Evolutionary conservation across 805 yeast genomes (phyloP).

Genomic region (Wickerhamiella australiensis): DNA sequence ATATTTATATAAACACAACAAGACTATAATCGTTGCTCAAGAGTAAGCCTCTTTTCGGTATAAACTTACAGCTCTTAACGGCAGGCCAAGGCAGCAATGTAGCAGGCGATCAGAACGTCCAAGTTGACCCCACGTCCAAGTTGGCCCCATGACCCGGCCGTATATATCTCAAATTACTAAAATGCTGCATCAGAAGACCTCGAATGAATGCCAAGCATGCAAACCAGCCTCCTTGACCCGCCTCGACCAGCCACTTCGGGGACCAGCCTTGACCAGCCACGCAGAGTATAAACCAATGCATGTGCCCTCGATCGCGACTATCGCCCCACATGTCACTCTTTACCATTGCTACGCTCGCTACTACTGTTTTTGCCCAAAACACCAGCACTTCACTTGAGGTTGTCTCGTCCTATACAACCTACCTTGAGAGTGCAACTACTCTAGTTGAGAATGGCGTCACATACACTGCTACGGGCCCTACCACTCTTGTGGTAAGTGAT

Average conservation of each 20-base stretch:
- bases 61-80: no score
- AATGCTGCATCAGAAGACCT: no score
- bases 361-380: slow-evolving; percentile 13
- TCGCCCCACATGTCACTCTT: slow-evolving; percentile 23
- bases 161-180: no score
- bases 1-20: no score
- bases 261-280: slow-evolving; percentile 3
- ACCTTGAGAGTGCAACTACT: slow-evolving; percentile 58
- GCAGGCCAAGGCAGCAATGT: no score
- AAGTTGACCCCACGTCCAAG: no score
- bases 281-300: background rate
- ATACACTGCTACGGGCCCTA: slow-evolving; percentile 28
- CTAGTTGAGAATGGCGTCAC: slow-evolving; percentile 47
- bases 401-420: slow-evolving; percentile 44
- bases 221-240: background rate
- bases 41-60: no score
- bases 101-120: no score
- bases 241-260: slow-evolving; percentile 11
- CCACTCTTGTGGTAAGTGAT: slow-evolving; percentile 14
- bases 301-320: background rate
- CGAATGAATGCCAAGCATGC: no score
- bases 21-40: no score
- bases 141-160: no score
- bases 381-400: slow-evolving; percentile 12
- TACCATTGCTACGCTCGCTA: slow-evolving; percentile 17